Percentiles rank a stretch among this genome's conserved stretches.
Conservation (phyloP, 305 asterid genomes). For the Fraxinus floribunda region DNA sequence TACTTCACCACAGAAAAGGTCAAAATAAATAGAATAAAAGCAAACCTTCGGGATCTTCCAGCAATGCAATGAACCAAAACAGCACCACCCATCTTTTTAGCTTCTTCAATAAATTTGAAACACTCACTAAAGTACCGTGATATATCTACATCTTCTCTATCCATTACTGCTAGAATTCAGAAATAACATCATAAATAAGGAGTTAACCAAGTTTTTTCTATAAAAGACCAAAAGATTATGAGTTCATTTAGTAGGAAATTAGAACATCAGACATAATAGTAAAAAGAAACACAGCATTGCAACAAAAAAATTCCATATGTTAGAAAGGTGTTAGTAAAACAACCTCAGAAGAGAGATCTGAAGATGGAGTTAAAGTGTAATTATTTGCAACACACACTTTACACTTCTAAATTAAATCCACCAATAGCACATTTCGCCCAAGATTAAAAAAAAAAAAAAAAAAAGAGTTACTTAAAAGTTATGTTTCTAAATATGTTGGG, state of each 20-base stretch:
- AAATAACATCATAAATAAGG: background rate
- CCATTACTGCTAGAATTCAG: slow-evolving; percentile 55
- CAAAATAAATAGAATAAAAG: background rate
- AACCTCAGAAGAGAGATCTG: background rate
- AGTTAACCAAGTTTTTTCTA: background rate
- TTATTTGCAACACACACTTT: background rate
- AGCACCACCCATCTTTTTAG: slow-evolving; percentile 57
- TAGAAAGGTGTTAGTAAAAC: background rate
- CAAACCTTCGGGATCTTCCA: slow-evolving; percentile 84
- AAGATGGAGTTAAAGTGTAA: background rate
- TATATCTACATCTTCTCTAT: slow-evolving; percentile 48
- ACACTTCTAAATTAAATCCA: background rate
- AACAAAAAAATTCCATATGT: background rate
- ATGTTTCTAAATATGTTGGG: background rate
- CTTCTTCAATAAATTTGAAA: slow-evolving; percentile 75
- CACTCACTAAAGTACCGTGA: slow-evolving; percentile 65
- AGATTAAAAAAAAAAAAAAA: no score
- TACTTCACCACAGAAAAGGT: background rate
- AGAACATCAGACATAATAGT: background rate
- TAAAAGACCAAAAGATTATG: background rate
- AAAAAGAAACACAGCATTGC: background rate
- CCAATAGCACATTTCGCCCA: background rate
- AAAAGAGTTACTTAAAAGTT: no score
- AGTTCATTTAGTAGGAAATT: background rate
- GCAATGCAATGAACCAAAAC: slow-evolving; percentile 79